Base-by-base conservation (phyloP, 179 eudicot species). In the Dionaea muscipula region DNA sequence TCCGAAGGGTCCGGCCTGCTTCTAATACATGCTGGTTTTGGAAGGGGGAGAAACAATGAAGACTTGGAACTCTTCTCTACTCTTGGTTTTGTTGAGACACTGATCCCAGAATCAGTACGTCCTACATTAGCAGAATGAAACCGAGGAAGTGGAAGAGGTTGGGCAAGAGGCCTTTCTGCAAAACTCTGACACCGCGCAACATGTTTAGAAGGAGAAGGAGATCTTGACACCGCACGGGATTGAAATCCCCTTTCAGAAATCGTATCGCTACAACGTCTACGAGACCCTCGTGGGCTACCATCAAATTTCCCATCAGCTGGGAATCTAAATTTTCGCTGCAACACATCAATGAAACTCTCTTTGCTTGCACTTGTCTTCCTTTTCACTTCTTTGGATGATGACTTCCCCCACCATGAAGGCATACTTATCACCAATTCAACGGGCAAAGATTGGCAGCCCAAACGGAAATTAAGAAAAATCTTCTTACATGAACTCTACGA, bases 111-210 rank as follows among this genome's bases (percentile, higher is more conserved):
- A 68, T 86, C 87, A 16, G 94, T 78, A 18, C 90, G 86, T 26
- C 76, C 75, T 45, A 83, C 76, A 51, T 58, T 62, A 27, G 80
- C 75, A 56, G 81, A 75, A 59, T 72, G 79, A 55, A 72, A 52
- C 51, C 63, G 65, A 22, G 97, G 97, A 59, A 81, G 79, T 7
- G 97, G 97, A 64, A 90, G 94, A 53, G 95, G 93, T 67, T 85
- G 94, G 16, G 84, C 74, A 62, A 50, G 73, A 40, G 93, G 78
- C 56, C 94, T 77, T 66, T 86, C 95, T 23, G 70, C 77, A 75
- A 86, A 90, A 68, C 97, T 90, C 60, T 90, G 97, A 74, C 95
- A 90, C 72, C 94, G 77, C 22, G 79, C 78, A 35, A 90, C 95
- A 60, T 72, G 78, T 68, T 90, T 90, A 10, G 94, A 78, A 52